These are phyloP conservation scores for Naganishia liquefaciens DNA, from an alignment of 1,284 basidiomycete species.

Conservation along the genomic window DNA sequence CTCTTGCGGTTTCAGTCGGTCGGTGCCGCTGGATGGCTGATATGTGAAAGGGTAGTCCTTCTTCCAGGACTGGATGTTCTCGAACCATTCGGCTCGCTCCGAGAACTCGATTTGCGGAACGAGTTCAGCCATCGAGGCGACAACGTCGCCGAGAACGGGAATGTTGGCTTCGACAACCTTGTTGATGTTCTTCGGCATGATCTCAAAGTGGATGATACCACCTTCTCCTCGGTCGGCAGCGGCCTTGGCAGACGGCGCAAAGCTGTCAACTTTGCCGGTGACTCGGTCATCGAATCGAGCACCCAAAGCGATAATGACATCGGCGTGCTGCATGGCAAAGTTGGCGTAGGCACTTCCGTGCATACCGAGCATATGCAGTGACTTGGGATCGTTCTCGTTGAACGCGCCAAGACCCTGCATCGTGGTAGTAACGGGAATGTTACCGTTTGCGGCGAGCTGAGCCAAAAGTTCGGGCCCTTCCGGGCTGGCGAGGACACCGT, in stretches of 20 bases:
- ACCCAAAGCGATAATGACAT: constrained; percentile 95
- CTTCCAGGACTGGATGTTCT: constrained; percentile 83
- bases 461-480: constrained; percentile 81
- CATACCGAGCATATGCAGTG: constrained; percentile 98
- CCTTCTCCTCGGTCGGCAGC: constrained; percentile 84
- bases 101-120: constrained; percentile 72
- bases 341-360: constrained; percentile 98
- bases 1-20: constrained; percentile 91
- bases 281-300: constrained; percentile 97
- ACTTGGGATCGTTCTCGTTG: constrained; percentile 84
- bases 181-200: constrained; percentile 98
- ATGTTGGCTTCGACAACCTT: constrained; percentile 96
- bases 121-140: constrained; percentile 75
- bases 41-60: constrained; percentile 86
- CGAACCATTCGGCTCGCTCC: constrained; percentile 76
- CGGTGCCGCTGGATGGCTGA: constrained; percentile 64
- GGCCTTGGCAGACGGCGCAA: constrained; percentile 85
- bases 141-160: constrained; percentile 90
- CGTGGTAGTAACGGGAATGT: constrained; percentile 96
- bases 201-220: constrained; percentile 98
- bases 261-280: constrained; percentile 84
- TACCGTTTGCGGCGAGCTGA: constrained; percentile 76
- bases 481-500: constrained; percentile 81
- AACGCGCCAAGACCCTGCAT: constrained; percentile 93
- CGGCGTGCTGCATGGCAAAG: constrained; percentile 94